Evolutionary conservation across 2,329 filamentous ascomycete species (phyloP).

Genomic region (Xylaria sp.): DNA sequence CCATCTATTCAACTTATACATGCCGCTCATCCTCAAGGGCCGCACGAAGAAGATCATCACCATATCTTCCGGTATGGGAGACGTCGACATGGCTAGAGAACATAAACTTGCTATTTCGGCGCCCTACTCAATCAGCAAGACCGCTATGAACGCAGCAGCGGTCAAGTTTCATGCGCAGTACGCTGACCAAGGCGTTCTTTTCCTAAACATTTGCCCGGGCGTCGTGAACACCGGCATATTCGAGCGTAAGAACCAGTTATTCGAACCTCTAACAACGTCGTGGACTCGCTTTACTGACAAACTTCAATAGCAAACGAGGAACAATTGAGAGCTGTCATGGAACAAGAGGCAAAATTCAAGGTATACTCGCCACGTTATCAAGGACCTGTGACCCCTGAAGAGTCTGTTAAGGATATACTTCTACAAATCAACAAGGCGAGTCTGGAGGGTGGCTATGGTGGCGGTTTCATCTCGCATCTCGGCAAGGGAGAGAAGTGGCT

Average conservation of each 20-base stretch:
- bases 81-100: conserved; percentile 49
- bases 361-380: conserved; percentile 43
- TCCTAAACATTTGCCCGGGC: conserved; percentile 58
- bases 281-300: not conserved
- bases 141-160: conserved; percentile 36
- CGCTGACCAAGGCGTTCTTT: conserved; percentile 56
- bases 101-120: conserved; percentile 58
- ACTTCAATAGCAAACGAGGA: conserved; percentile 17
- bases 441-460: conserved; percentile 32
- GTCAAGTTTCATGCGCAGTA: conserved; percentile 57
- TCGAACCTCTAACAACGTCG: not conserved
- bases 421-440: conserved; percentile 26
- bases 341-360: conserved; percentile 36
- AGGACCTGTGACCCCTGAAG: conserved; percentile 38
- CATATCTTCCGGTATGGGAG: conserved; percentile 60
- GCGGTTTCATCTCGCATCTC: conserved; percentile 28
- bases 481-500: conserved; percentile 33
- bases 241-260: conserved; percentile 3
- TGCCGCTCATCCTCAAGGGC: conserved; percentile 63
- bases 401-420: conserved; percentile 36
- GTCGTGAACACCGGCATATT: conserved; percentile 53
- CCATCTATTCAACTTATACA: conserved; percentile 62
- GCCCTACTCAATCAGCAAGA: conserved; percentile 58
- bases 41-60: conserved; percentile 63
- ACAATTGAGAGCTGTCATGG: conserved; percentile 14